Percentiles rank a stretch among this genome's conserved stretches.
Evolutionary conservation across 768 basidiomycete species (phyloP).

Genomic region (Gyrodon lividus): DNA sequence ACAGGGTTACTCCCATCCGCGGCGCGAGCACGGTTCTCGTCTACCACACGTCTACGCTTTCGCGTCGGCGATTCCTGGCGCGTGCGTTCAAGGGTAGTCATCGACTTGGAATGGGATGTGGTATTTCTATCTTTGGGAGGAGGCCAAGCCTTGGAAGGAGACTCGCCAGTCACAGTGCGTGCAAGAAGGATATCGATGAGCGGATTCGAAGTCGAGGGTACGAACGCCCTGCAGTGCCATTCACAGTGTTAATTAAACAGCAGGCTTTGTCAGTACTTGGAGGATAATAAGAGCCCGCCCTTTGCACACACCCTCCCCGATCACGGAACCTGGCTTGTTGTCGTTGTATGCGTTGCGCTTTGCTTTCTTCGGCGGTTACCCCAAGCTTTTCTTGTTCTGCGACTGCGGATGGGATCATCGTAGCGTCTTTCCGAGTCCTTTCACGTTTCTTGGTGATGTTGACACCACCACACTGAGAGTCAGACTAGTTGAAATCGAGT

Average conservation of each 20-base stretch:
- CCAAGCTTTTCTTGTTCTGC: conserved; percentile 25
- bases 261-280: background rate
- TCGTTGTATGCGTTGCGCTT: conserved; percentile 56
- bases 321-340: conserved; percentile 68
- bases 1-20: background rate
- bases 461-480: no score
- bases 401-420: conserved; percentile 12
- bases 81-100: background rate
- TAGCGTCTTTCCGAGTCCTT: background rate
- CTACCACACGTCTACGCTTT: background rate
- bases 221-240: conserved; percentile 44
- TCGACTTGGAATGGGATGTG: background rate
- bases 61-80: conserved; percentile 1
- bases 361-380: conserved; percentile 54
- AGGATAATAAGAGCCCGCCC: background rate
- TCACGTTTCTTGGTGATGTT: background rate
- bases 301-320: conserved; percentile 54
- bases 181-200: conserved; percentile 55
- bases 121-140: conserved; percentile 5
- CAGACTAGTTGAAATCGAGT: no score
- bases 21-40: background rate
- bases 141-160: conserved; percentile 36
- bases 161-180: conserved; percentile 46
- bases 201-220: conserved; percentile 48
- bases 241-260: background rate